A percentile compares a stretch with the other conserved stretches of the same genome.
These are phyloP conservation scores for Cubamyces lactineus DNA, from an alignment of 768 basidiomycete species.

Conservation along the genomic window DNA sequence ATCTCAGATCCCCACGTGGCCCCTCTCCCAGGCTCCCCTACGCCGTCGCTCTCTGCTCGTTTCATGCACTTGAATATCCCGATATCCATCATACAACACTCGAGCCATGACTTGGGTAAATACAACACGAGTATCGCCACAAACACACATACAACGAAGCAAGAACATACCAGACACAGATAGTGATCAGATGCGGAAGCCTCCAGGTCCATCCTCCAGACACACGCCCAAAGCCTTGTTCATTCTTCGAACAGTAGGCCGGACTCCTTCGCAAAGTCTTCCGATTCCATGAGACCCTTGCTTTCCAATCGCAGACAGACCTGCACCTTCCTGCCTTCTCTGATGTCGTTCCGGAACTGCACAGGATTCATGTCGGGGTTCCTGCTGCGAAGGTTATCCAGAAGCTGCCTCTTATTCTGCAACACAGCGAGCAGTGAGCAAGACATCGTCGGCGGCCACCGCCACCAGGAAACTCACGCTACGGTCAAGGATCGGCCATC, in stretches of 20 bases:
- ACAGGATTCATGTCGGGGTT: slow-evolving; percentile 38
- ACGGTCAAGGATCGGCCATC: slow-evolving; percentile 14
- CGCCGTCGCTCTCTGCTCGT: not conserved
- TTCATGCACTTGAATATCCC: too few species aligned
- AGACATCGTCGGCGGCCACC: not conserved
- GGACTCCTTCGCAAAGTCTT: slow-evolving; percentile 14
- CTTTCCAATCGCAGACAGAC: slow-evolving; percentile 25
- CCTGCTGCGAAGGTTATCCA: slow-evolving; percentile 32
- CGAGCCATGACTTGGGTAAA: not conserved
- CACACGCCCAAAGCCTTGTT: not conserved
- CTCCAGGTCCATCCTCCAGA: not conserved
- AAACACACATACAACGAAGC: not conserved
- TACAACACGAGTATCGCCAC: not conserved
- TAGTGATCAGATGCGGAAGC: not conserved
- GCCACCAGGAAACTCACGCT: slow-evolving; percentile 6
- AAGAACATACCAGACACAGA: slow-evolving; percentile 1
- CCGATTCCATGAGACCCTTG: slow-evolving; percentile 12
- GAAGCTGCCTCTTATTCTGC: slow-evolving; percentile 38
- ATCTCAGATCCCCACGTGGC: slow-evolving; percentile 7
- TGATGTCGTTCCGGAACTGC: slow-evolving; percentile 41
- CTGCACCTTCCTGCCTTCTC: slow-evolving; percentile 46
- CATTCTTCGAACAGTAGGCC: slow-evolving; percentile 8
- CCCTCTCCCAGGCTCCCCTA: not conserved
- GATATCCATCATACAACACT: not conserved
- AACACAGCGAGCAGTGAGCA: not conserved